Evolutionary conservation across 2,329 filamentous ascomycete species (phyloP), one percentile per base, ranked within the genome.

Genomic region (Lasiodiplodia hormozganensis): DNA sequence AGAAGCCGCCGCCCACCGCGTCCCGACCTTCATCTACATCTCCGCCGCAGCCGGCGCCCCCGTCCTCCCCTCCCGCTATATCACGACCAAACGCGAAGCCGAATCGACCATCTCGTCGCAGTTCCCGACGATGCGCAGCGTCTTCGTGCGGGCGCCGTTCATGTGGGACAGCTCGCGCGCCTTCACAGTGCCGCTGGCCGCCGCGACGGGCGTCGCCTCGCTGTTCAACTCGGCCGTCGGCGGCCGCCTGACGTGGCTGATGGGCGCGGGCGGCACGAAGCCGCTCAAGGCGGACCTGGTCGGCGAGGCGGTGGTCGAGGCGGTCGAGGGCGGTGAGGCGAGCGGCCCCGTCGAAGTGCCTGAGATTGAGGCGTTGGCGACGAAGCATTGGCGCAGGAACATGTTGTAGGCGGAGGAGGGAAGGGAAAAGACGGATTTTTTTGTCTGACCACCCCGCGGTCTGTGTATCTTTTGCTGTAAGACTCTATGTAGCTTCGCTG

Each of bases 61-160:
- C 0, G 86, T 97, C 40, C 84, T 99, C 70, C 96, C 96, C 0
- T 81, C 85, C 10, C 86, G 96, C 74, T 99, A 99, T 80, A 93
- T 99, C 74, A 88, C 86, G 47, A 97, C 95, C 16, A 99, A 99
- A 82, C 85, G 96, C 71, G 92, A 97, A 77, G 96, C 96, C 8
- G 96, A 99, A 82, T 86, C 84, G 68, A 86, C 89, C 31, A 93
- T 97, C 74, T 82, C 89, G 38, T 86, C 85, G 67, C 87, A 88
- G 71, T 94, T 97, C 73, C 91, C 92, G 0, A 79, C 84, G 31
- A 89, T 96, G 86, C 88, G 96, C 23, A 89, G 87, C 71, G 83
- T 98, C 70, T 98, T 97, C 79, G 81, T 97, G 67, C 87, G 96
- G 36, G 89, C 95, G 12, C 92, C 92, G 0, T 96, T 99, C 80